These are phyloP conservation scores for Cladosporium sp. DNA, from an alignment of 2,329 filamentous ascomycete species.

Conservation along the genomic window DNA sequence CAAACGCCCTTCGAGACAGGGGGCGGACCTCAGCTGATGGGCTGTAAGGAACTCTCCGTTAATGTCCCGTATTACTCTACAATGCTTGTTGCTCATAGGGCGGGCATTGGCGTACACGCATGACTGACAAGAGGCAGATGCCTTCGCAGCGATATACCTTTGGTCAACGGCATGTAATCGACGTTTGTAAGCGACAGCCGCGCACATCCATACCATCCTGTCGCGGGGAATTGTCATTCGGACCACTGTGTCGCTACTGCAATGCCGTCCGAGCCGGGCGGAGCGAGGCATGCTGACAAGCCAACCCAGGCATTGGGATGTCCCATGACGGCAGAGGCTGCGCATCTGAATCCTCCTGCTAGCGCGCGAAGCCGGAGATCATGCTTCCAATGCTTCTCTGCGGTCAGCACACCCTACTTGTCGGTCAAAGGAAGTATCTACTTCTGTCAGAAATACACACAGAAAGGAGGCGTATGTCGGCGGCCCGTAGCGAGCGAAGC, in stretches of 20 bases:
- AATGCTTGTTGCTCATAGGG: not conserved
- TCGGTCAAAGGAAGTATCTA: too few relatives aligned
- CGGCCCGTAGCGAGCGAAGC: not conserved
- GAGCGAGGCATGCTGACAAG: not conserved
- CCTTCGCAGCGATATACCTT: too few relatives aligned
- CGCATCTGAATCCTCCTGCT: too few relatives aligned
- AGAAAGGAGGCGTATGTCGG: not conserved
- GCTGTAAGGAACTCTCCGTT: not conserved
- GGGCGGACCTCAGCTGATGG: not conserved
- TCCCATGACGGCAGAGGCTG: too few relatives aligned
- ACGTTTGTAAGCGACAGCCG: too few relatives aligned
- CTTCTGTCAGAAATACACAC: not conserved
- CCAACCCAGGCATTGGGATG: not conserved
- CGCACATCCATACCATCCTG: too few relatives aligned
- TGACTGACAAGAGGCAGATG: too few relatives aligned
- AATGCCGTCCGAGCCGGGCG: not conserved
- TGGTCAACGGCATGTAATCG: too few relatives aligned
- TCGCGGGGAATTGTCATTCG: too few relatives aligned
- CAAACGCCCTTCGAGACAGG: not conserved
- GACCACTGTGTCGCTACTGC: not conserved
- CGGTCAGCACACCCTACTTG: too few relatives aligned
- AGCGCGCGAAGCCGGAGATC: too few relatives aligned
- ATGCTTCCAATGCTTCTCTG: not conserved
- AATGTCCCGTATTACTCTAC: not conserved
- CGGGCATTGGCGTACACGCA: not conserved